Percentiles rank a stretch among this genome's conserved stretches.
Conservation (phyloP, 225 moss, liverwort and hornwort genomes). For the Neckera pumila region DNA sequence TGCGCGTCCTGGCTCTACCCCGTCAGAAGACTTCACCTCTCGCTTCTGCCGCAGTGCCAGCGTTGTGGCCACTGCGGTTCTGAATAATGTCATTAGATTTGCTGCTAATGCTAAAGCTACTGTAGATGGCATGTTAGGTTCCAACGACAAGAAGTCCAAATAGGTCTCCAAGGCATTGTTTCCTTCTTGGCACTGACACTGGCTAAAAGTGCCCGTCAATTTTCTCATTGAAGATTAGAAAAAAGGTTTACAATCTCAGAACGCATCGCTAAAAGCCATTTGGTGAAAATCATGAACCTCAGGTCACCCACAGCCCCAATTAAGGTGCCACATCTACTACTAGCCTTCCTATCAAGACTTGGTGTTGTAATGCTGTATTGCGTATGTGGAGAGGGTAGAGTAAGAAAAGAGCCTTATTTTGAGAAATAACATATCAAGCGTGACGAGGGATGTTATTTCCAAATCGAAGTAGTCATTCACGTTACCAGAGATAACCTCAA, state of each 20-base stretch:
- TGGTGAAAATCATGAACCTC: neutral
- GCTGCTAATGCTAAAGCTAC: slow-evolving; percentile 11
- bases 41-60: slow-evolving; percentile 25
- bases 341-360: neutral
- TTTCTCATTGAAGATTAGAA: neutral
- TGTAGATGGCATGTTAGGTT: neutral
- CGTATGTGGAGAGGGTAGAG: neutral
- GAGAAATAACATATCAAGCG: neutral
- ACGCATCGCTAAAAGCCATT: neutral
- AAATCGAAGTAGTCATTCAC: neutral
- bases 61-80: slow-evolving; percentile 14
- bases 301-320: neutral
- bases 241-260: neutral
- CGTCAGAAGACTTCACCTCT: slow-evolving; percentile 22
- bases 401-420: neutral
- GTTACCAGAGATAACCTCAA: neutral
- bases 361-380: neutral
- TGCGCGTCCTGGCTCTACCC: neutral
- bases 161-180: neutral
- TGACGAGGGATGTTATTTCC: neutral
- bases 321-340: neutral
- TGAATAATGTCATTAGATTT: slow-evolving; percentile 9
- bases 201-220: neutral
- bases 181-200: neutral
- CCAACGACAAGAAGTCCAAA: slow-evolving; percentile 22